A percentile compares a stretch with the other conserved stretches of the same genome.
phyloP scores from a whole-genome alignment of 306 rosid genomes.

The Trifolium repens region DNA sequence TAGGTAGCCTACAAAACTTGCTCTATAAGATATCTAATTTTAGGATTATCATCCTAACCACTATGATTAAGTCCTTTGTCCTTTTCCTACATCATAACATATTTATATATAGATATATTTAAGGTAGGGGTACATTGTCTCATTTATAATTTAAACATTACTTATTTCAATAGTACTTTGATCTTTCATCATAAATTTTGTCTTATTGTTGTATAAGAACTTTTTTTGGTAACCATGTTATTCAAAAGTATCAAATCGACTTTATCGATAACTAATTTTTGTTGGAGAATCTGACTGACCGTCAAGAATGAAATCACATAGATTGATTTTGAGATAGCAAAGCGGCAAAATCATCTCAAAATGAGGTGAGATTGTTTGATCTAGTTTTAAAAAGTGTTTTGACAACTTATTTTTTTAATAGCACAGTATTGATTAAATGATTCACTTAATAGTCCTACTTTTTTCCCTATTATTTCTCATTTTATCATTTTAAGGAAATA shows the following conservation, averaged over 20 bases:
- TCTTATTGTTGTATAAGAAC: neutral
- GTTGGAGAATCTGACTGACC: neutral
- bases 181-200: conserved; percentile 17
- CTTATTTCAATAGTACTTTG: conserved; percentile 1
- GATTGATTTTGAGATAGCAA: neutral
- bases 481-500: neutral
- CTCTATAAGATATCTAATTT: conserved; percentile 44
- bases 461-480: neutral
- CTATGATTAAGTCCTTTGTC: conserved; percentile 46
- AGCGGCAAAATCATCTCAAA: neutral
- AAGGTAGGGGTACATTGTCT: conserved; percentile 41
- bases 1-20: conserved; percentile 43
- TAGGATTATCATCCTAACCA: conserved; percentile 49
- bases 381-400: neutral
- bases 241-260: neutral
- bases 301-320: neutral
- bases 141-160: conserved; percentile 33
- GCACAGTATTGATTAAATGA: neutral
- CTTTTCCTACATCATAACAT: conserved; percentile 28
- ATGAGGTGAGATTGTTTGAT: neutral
- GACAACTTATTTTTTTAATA: neutral
- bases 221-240: neutral
- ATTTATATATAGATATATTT: neutral
- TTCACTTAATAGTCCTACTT: neutral
- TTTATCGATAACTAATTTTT: neutral